These are phyloP conservation scores for Globisporangium spinosum DNA, from an alignment of 352 stramenopile species.

Conservation along the genomic window DNA sequence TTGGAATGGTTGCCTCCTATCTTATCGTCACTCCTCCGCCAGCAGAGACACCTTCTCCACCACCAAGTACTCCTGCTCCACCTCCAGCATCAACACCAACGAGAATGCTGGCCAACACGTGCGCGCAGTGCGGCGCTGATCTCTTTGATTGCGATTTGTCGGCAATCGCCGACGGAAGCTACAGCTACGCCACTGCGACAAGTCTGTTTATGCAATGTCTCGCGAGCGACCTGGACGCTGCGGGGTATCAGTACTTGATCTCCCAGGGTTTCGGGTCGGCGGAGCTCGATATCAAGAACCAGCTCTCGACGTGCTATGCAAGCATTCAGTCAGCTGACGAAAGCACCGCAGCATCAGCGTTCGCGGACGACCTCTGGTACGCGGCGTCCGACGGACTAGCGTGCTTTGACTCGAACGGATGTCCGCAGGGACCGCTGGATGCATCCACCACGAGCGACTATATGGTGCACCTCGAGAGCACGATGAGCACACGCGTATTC, in stretches of 20 bases:
- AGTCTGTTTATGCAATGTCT: constrained; percentile 9
- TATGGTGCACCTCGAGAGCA: constrained; percentile 21
- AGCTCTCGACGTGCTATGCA: background rate
- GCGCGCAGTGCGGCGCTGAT: constrained; percentile 4
- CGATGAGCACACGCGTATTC: constrained; percentile 3
- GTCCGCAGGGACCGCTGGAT: constrained; percentile 23
- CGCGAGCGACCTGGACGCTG: background rate
- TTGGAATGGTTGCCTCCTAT: background rate
- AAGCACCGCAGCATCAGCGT: background rate
- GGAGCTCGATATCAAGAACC: background rate
- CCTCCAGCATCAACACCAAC: background rate
- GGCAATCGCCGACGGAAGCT: constrained; percentile 9
- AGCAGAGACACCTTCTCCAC: background rate
- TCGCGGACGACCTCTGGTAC: constrained; percentile 25
- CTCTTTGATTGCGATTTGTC: constrained; percentile 11
- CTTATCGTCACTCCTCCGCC: background rate
- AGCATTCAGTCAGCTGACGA: background rate
- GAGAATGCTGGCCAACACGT: constrained; percentile 7
- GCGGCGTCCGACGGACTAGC: constrained; percentile 14
- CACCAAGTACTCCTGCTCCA: background rate
- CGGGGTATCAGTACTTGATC: background rate
- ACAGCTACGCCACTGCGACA: constrained; percentile 7
- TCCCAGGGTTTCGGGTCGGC: background rate
- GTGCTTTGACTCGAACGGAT: constrained; percentile 21
- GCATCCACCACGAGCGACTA: background rate